Base-by-base conservation (phyloP, 2,329 filamentous ascomycete species). In the Tolypocladium inflatum region DNA sequence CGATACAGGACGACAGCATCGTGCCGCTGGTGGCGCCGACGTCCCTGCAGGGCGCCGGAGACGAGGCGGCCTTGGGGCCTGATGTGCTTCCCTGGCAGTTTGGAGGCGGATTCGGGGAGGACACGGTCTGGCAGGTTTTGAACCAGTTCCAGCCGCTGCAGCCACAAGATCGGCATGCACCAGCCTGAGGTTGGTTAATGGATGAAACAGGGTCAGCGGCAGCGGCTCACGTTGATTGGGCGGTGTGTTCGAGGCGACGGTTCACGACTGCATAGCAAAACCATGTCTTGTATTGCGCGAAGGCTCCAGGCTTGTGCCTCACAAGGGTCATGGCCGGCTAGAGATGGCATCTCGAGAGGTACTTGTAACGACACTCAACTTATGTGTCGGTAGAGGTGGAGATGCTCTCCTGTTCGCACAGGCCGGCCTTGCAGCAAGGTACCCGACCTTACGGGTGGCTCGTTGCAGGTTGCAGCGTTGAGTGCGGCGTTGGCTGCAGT, bases 111-210 rank as follows among this genome's bases (percentile, higher is more conserved):
- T 82, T 83, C 68, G 76, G 75, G 3, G 74, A 75, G 54, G 80
- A 82, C 63, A 83, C 79, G 51, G 75, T 84, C 57, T 83, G 81
- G 81, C 79, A 77, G 42, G 68, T 83, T 58, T 66, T 84, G 63
- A 84, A 84, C 64, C 78, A 76, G 61, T 76, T 77, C 61, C 73
- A 73, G 41, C 71, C 69, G 54, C 41, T 23, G 45, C 41, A n/a
- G 30, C 39, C 39, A 23, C 10, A 30, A 37, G 58, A 54, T n/a
- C 41, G 54, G 38, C 65, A 65, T 17, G 57, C 58, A 21, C 43
- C 42, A 13, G 55, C 55, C 19, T 52, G 60, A 48, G 33, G 13
- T 5, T 11, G 7, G 21, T 17, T 9, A 6, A 19, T 17, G 38
- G 39, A 41, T 9, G 39, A 19, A 17, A 41, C 39, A n/a, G n/a